These are phyloP conservation scores for Aspergillus wentii DNA, from an alignment of 495 filamentous ascomycete species.

Conservation along the genomic window DNA sequence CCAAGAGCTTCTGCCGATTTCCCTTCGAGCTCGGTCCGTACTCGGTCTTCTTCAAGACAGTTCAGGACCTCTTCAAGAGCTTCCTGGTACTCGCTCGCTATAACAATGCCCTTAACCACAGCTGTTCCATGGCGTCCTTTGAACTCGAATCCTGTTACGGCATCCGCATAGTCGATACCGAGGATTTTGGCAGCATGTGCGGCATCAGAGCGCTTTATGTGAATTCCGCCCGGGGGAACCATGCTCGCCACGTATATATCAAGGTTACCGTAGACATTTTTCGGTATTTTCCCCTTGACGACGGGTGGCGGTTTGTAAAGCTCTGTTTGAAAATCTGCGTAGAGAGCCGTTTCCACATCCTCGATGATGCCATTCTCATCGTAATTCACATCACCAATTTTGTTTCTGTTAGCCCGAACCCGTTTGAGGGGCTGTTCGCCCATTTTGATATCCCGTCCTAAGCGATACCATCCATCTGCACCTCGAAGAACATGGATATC, in stretches of 20 bases:
- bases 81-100: constrained; percentile 65
- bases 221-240: constrained; percentile 76
- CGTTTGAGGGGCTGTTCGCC: constrained; percentile 76
- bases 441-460: constrained; percentile 70
- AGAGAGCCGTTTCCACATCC: constrained; percentile 49
- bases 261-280: constrained; percentile 83
- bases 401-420: constrained; percentile 41
- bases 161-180: constrained; percentile 81
- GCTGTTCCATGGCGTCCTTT: constrained; percentile 78
- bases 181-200: constrained; percentile 68
- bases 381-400: constrained; percentile 34
- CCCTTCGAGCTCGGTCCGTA: constrained; percentile 50
- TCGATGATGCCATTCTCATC: constrained; percentile 38
- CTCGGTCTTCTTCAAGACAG: constrained; percentile 58
- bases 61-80: constrained; percentile 63
- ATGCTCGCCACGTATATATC: constrained; percentile 92
- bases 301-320: constrained; percentile 73
- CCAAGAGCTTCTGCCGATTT: constrained; percentile 54
- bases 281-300: constrained; percentile 67
- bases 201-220: constrained; percentile 64
- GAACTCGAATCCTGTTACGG: constrained; percentile 87
- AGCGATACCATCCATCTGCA: constrained; percentile 80
- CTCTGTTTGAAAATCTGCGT: constrained; percentile 70
- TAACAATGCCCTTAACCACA: constrained; percentile 67
- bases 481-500: constrained; percentile 74